Conservation (phyloP, 306 rosid species). For the Amphicarpaea edgeworthii region DNA sequence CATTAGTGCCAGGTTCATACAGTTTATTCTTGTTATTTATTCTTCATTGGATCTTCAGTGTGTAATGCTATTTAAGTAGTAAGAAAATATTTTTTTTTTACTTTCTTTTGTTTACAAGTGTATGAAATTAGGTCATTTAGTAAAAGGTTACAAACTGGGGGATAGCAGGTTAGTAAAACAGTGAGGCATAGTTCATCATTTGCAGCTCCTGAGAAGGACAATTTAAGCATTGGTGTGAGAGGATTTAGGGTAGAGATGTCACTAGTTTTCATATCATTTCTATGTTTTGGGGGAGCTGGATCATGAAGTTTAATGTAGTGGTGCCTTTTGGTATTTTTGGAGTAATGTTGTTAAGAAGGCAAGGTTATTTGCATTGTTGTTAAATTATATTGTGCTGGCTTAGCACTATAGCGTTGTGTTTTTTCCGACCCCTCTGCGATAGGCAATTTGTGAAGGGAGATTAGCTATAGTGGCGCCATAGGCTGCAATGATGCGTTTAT, state of each 20-base stretch:
- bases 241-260: slow-evolving; percentile 23
- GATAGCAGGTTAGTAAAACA: neutral
- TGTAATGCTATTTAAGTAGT: slow-evolving; percentile 16
- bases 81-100: slow-evolving; percentile 13
- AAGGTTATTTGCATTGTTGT: slow-evolving; percentile 5
- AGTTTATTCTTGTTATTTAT: slow-evolving; percentile 18
- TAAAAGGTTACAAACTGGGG: neutral
- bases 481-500: no score
- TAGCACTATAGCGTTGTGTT: no score
- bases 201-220: neutral
- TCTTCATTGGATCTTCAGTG: slow-evolving; percentile 12
- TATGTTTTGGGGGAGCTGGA: slow-evolving; percentile 22
- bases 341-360: slow-evolving; percentile 28
- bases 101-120: slow-evolving; percentile 19
- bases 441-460: no score
- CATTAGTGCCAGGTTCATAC: slow-evolving; percentile 75
- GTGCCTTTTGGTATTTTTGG: slow-evolving; percentile 25
- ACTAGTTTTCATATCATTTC: neutral
- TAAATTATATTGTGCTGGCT: no score
- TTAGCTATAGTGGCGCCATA: no score
- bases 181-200: slow-evolving; percentile 7
- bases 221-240: slow-evolving; percentile 1
- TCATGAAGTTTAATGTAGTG: slow-evolving; percentile 6
- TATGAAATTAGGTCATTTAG: neutral
- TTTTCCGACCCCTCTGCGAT: no score